Conservation (phyloP, 148 eudicot genomes). For the Rhododendron griersonianum region DNA sequence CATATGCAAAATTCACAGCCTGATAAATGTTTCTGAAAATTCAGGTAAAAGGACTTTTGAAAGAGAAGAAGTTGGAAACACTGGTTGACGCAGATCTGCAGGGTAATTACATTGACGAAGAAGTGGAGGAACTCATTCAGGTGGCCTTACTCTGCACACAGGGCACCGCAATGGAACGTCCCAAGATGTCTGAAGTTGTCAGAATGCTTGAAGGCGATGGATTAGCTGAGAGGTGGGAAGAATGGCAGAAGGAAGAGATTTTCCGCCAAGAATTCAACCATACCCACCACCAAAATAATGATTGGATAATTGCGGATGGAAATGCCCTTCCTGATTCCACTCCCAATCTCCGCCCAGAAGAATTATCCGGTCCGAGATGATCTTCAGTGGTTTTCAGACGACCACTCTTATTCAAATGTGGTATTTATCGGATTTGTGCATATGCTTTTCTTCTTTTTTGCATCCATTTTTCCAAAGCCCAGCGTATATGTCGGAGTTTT, state of each 20-base stretch:
- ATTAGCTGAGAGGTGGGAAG: constrained; percentile 57
- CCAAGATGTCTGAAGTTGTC: constrained; percentile 62
- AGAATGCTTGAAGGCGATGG: constrained; percentile 63
- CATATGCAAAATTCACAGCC: not conserved
- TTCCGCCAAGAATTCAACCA: constrained; percentile 35
- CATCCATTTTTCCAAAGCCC: not conserved
- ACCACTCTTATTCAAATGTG: not conserved
- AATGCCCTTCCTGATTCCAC: constrained; percentile 39
- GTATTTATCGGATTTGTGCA: constrained; percentile 18
- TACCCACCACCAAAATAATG: constrained; percentile 26
- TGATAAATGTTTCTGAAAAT: not conserved
- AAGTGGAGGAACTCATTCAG: constrained; percentile 51
- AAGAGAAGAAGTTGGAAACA: constrained; percentile 45
- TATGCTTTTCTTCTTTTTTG: constrained; percentile 8
- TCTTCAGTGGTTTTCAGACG: not conserved
- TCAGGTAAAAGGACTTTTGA: constrained; percentile 56
- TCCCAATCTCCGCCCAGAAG: constrained; percentile 42
- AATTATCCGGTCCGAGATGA: constrained; percentile 58
- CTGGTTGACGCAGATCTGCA: constrained; percentile 43
- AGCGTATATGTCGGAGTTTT: not conserved
- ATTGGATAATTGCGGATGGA: constrained; percentile 22
- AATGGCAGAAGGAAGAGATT: constrained; percentile 54
- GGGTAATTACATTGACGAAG: constrained; percentile 42
- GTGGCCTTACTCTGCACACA: constrained; percentile 61
- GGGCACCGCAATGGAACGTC: constrained; percentile 42